Evolutionary conservation across 805 yeast genomes (phyloP).

Genomic region (Teunomyces kruisii): DNA sequence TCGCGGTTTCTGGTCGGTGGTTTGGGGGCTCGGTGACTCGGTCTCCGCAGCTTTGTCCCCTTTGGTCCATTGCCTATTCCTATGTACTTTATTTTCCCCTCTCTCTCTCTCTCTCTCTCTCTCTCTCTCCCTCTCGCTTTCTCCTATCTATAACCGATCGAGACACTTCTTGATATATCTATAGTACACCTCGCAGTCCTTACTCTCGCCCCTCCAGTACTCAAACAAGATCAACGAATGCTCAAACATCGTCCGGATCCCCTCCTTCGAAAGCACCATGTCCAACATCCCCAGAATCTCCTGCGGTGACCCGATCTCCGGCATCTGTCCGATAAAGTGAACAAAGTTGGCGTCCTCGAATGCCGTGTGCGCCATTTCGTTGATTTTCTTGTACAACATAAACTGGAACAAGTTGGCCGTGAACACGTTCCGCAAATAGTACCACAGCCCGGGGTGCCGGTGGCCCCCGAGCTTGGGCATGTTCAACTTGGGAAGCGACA

Average conservation of each 20-base stretch:
- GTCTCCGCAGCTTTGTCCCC: too few relatives aligned
- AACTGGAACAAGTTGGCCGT: constrained; percentile 30
- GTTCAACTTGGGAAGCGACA: constrained; percentile 31
- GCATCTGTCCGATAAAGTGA: background rate
- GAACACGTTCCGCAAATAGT: constrained; percentile 32
- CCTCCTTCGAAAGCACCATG: constrained; percentile 11
- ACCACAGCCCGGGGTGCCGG: constrained; percentile 44
- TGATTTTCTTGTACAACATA: constrained; percentile 28
- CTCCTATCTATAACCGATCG: constrained; percentile 12
- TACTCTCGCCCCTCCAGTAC: constrained; percentile 37
- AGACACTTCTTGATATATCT: constrained; percentile 24
- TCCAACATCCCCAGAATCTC: constrained; percentile 13
- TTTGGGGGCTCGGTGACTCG: too few relatives aligned
- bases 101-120: too few relatives aligned
- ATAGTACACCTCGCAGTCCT: constrained; percentile 31
- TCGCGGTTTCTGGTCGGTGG: background rate
- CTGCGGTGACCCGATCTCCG: background rate
- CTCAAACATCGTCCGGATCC: constrained; percentile 19
- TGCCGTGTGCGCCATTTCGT: constrained; percentile 18
- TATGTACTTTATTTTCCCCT: too few relatives aligned
- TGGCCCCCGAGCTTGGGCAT: constrained; percentile 36
- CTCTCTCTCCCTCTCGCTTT: too few relatives aligned
- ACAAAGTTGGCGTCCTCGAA: constrained; percentile 9
- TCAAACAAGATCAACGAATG: constrained; percentile 29
- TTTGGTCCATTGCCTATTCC: too few relatives aligned